phyloP scores from a whole-genome alignment of 352 stramenopile genomes.

The Blastocystis sp. region DNA sequence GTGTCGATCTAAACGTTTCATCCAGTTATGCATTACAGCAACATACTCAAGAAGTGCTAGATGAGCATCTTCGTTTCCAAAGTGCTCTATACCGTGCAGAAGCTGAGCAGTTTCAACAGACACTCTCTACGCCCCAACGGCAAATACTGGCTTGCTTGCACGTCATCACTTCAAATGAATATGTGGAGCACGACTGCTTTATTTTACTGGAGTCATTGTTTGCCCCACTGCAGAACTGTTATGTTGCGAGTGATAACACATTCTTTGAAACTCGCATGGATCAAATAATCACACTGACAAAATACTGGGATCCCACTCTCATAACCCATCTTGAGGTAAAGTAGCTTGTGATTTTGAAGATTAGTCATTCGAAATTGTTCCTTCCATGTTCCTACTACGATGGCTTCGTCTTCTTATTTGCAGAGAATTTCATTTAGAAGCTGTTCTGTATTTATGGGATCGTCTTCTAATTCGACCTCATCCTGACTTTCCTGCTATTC shows the following conservation, averaged over 20 bases:
- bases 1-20: not conserved
- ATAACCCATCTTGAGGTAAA: not conserved
- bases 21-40: not conserved
- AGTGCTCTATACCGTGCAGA: not conserved
- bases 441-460: not conserved
- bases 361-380: not conserved
- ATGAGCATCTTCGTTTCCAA: constrained; percentile 17
- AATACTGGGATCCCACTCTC: not conserved
- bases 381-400: not conserved
- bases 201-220: not conserved
- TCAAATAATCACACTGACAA: not conserved
- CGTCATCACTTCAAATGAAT: not conserved
- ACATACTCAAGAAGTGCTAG: constrained; percentile 14
- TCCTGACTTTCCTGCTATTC: not conserved
- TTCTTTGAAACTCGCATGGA: not conserved
- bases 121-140: not conserved
- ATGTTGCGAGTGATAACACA: not conserved
- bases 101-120: not conserved
- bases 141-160: not conserved
- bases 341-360: not conserved
- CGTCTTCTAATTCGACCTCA: not conserved
- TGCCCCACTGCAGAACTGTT: not conserved
- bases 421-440: not conserved
- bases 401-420: not conserved
- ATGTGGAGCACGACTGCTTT: constrained; percentile 42